Evolutionary conservation across 2,329 filamentous ascomycete species (phyloP).

Genomic region (Emmonsiellopsis sp.): DNA sequence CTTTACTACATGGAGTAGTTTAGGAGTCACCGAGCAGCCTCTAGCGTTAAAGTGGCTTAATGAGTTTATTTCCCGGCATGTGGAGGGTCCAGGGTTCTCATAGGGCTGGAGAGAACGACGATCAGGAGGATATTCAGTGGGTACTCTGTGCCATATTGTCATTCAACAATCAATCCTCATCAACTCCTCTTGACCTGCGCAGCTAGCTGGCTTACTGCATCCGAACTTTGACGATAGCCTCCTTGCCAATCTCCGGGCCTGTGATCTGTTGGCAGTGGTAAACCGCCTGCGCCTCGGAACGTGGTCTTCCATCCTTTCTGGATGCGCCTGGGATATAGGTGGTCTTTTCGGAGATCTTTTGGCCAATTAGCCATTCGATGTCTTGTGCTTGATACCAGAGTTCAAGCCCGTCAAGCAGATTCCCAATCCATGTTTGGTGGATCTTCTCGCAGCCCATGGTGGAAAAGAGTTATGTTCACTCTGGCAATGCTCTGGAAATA

Average conservation of each 20-base stretch:
- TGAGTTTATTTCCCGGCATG: neutral
- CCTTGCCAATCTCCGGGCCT: neutral
- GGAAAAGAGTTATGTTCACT: too few species aligned
- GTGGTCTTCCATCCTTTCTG: neutral
- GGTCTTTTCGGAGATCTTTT: neutral
- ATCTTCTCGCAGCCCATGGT: too few species aligned
- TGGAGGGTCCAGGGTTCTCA: neutral
- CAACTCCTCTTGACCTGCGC: too few species aligned
- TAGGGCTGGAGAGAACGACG: neutral
- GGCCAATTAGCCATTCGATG: neutral
- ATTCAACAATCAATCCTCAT: too few species aligned
- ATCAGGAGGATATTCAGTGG: neutral
- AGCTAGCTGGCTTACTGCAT: conserved; percentile 5
- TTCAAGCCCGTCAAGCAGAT: too few species aligned
- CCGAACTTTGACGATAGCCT: neutral
- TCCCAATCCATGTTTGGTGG: too few species aligned
- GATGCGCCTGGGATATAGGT: neutral
- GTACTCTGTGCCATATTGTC: neutral
- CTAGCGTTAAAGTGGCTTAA: neutral
- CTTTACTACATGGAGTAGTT: neutral
- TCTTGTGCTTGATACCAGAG: too few species aligned
- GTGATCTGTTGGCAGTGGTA: neutral
- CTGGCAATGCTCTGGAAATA: too few species aligned
- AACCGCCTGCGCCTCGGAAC: neutral
- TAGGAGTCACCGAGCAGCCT: neutral